Evolutionary conservation across 495 filamentous ascomycete species (phyloP).

Genomic region (Bacidia gigantensis): DNA sequence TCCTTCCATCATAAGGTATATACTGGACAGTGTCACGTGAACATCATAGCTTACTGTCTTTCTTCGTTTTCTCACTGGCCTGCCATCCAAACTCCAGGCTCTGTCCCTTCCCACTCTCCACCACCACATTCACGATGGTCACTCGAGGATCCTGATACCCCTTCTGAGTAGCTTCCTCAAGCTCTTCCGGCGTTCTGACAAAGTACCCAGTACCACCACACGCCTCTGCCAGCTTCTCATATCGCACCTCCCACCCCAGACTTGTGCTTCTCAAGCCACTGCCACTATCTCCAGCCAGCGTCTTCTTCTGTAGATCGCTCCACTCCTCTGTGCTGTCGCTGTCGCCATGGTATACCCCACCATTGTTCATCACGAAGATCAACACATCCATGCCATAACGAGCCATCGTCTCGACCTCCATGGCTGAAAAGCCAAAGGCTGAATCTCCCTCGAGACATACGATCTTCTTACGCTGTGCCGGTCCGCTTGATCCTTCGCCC

Average conservation of each 20-base stretch:
- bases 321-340: constrained; percentile 27
- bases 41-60: constrained; percentile 10
- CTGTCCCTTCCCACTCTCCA: constrained; percentile 40
- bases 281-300: constrained; percentile 24
- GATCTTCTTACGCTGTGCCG: constrained; percentile 36
- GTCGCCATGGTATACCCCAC: constrained; percentile 50
- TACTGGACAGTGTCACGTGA: background rate
- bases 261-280: constrained; percentile 39
- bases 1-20: background rate
- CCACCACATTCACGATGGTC: constrained; percentile 44
- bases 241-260: constrained; percentile 43
- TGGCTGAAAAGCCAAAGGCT: constrained; percentile 49
- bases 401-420: constrained; percentile 54
- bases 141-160: constrained; percentile 36
- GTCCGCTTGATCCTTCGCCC: constrained; percentile 12
- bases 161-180: constrained; percentile 37
- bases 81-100: constrained; percentile 30
- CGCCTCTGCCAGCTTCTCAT: constrained; percentile 45
- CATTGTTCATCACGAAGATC: constrained; percentile 52
- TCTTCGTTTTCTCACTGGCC: constrained; percentile 9
- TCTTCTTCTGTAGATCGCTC: constrained; percentile 28
- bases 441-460: constrained; percentile 49
- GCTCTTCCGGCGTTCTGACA: constrained; percentile 39
- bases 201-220: constrained; percentile 43
- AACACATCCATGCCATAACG: constrained; percentile 47